Percentiles rank a stretch among this genome's conserved stretches.
phyloP scores from a whole-genome alignment of 2,329 filamentous ascomycete genomes.

The Aspergillus sergii region DNA sequence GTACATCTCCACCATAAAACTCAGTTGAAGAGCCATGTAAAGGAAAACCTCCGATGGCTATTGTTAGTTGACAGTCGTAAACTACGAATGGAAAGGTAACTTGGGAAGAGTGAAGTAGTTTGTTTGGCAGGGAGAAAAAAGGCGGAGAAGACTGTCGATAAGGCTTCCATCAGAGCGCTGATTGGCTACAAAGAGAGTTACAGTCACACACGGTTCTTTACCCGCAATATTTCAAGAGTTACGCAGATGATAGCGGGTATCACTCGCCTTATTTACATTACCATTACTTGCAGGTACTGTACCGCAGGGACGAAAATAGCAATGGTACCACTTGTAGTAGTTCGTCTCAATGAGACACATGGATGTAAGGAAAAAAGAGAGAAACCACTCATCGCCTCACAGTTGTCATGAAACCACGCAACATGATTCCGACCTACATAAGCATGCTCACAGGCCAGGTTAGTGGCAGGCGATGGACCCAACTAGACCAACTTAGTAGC shows the following conservation, averaged over 20 bases:
- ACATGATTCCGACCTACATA: not conserved
- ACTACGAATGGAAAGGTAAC: not conserved
- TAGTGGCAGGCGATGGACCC: not conserved
- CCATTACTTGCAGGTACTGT: not conserved
- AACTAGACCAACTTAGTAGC: not conserved
- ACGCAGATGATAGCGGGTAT: not conserved
- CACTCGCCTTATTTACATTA: not conserved
- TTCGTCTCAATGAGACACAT: not conserved
- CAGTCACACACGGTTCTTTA: not conserved
- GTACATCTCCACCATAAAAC: conserved; percentile 2
- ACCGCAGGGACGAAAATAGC: not conserved
- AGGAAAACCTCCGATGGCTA: not conserved
- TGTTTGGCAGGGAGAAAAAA: not conserved
- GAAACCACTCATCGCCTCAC: not conserved
- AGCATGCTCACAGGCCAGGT: not conserved
- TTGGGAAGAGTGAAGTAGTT: not conserved
- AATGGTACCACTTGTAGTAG: no score
- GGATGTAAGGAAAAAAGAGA: not conserved
- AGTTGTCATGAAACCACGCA: conserved; percentile 3
- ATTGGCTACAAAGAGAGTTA: not conserved
- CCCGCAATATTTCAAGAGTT: not conserved
- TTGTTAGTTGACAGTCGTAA: not conserved
- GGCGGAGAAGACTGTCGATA: not conserved
- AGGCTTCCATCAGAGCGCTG: not conserved
- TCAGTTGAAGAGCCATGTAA: not conserved